These are phyloP conservation scores for Camellia sinensis DNA, from an alignment of 148 eudicot species.

Conservation along the genomic window DNA sequence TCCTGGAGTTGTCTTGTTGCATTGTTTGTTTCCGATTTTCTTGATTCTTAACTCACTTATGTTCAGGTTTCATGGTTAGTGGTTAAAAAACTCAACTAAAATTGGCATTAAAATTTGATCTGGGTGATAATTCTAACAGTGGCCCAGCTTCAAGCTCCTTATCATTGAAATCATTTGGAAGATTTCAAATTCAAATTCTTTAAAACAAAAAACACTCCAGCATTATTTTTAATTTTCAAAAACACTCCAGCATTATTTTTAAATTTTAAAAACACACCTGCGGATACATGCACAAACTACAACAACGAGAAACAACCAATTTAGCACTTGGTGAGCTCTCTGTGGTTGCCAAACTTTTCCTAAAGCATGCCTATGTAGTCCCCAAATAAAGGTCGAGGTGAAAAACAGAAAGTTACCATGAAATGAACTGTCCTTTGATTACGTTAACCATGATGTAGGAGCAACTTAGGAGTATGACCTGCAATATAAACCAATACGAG, in stretches of 20 bases:
- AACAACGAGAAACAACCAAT: not conserved
- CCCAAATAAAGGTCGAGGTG: not conserved
- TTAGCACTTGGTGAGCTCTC: not conserved
- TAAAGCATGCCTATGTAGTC: not conserved
- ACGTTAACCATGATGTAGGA: slow-evolving; percentile 51
- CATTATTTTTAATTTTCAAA: not conserved
- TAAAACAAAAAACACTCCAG: not conserved
- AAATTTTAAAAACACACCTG: not conserved
- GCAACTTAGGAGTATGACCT: slow-evolving; percentile 20
- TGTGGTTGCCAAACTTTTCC: not conserved
- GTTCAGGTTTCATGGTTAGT: no score
- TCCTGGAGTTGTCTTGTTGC: no score
- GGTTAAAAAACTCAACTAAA: no score
- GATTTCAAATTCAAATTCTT: not conserved
- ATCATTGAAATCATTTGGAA: not conserved
- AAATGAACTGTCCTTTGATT: slow-evolving; percentile 54
- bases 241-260: not conserved
- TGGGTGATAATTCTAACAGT: not conserved
- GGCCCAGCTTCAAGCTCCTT: not conserved
- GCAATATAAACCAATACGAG: slow-evolving; percentile 5
- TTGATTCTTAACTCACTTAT: no score
- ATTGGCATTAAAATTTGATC: no score
- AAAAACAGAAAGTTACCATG: slow-evolving; percentile 41
- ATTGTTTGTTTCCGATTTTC: no score
- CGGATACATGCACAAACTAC: not conserved